Base-by-base conservation (phyloP, 2,329 filamentous ascomycete species). In the Sporothrix brunneoviolacea region DNA sequence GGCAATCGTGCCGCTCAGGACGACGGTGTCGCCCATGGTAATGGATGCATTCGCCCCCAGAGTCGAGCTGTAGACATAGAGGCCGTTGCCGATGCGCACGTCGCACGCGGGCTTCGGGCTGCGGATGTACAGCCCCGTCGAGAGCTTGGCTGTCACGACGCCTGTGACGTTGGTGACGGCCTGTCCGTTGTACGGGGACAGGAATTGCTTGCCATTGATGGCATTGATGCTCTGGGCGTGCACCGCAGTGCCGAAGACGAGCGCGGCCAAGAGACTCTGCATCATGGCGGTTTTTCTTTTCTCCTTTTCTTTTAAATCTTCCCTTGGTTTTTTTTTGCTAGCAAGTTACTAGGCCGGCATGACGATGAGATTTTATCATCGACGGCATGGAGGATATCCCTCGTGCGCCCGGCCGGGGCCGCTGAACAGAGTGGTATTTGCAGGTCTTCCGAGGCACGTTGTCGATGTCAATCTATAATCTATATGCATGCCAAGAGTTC, bases 131-230 rank as follows among this genome's bases (percentile, higher is more conserved):
- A 88, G 72, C 12, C 84, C 84, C 53, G 70, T 71, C 13, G 75
- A 72, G 0, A 76, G 73, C 60, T 80, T 81, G 30, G 82, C 84
- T 16, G 82, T 83, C 15, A 88, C 73, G 10, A 86, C 66, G 33
- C 84, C 84, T 30, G 74, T 73, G 50, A 88, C 71, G 51, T 76
- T 76, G 19, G 72, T 74, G 45, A 86, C 77, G 7, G 65, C 67
- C 61, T 80, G 66, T 43, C 76, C 76, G 8, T 70, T 70, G 62
- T 78, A 77, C 0, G 81, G 75, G 15, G 84, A 87, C 42, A 85
- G 63, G 64, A 78, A 87, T 19, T 65, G 72, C 59, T 80, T 73
- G 57, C 83, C 83, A 58, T 85, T 87, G 72, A 87, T 85, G 59
- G 82, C 69, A 52, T 73, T 69, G 58, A 83, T 80, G 52, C 74